Base-by-base conservation (phyloP, 805 yeast species). In the Dipodascopsis uninucleata region DNA sequence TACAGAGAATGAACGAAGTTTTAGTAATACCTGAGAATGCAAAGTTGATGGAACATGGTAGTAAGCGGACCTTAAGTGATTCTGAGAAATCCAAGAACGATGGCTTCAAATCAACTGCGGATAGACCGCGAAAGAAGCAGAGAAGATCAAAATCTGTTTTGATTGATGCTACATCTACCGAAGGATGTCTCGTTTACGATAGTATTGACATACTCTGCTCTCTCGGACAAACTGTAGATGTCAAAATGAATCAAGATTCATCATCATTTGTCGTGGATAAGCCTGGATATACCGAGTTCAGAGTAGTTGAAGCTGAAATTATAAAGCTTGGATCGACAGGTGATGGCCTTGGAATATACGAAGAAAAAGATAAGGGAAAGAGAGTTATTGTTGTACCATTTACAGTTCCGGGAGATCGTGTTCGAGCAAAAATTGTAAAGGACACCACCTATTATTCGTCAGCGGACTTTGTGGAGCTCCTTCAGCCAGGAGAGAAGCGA, bases 321-420 rank as follows among this genome's bases (percentile, higher is more conserved):
- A 57, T 74, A 25, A 71, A 69, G 36, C 65, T 83, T 12, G 71
- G 86, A 8, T 82, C 96, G 1, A 85, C 79, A 51, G 97, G 97
- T 43, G 95, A 88, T 52, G 97, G 97, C 1, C 57, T 90, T 18
- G 95, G 85, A 0, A 48, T 87, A 3, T 72, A 84, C 37, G 67
- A 72, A 3, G 79, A 80, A 56, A 89, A 93, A 1, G 75, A 70
- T 5, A 22, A 36, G 16, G 36, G 22, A 33, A 69, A 70, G 40
- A 89, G 84, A 62, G 71, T 89, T 6, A 87, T 80, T 1, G 68
- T 86, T 2, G 76, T 93, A 5, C 98, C 98, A 17, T 93, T 85
- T 68, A 83, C 87, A 3, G 68, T 85, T 26, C 95, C 95, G 1
- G 96, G 95, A 1, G 98, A 93, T 61, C 59, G 72, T 1, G 90